Percentiles rank a stretch among this genome's conserved stretches.
Evolutionary conservation across 805 yeast genomes (phyloP).

Genomic region (Yamadazyma laniorum): DNA sequence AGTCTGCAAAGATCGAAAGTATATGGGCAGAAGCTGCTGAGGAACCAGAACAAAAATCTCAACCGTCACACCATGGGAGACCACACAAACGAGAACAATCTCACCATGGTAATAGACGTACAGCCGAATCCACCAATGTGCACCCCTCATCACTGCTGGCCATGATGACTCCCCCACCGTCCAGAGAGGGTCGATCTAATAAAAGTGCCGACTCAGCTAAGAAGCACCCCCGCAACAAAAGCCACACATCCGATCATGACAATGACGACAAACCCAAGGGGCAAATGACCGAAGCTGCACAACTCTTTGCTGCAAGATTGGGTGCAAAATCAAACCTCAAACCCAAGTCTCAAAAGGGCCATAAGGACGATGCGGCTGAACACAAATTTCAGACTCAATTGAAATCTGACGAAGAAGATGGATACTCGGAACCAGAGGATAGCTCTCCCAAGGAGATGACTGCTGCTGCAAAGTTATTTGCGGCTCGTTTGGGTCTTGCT

Average conservation of each 20-base stretch:
- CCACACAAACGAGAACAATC: neutral
- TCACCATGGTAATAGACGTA: neutral
- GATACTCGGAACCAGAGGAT: neutral
- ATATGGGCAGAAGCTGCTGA: constrained; percentile 31
- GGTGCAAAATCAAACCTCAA: constrained; percentile 9
- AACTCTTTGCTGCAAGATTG: constrained; percentile 31
- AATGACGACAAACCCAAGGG: constrained; percentile 11
- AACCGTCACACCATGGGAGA: neutral
- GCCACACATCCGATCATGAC: too few species aligned
- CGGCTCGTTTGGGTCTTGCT: constrained; percentile 25
- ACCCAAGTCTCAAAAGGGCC: neutral
- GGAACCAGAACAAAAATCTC: neutral
- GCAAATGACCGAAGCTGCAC: constrained; percentile 32
- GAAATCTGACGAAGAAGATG: neutral
- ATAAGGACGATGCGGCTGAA: neutral
- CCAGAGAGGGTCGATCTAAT: constrained; percentile 4
- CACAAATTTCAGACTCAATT: neutral
- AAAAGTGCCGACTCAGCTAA: neutral
- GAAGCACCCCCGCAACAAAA: too few species aligned
- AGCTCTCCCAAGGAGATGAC: constrained; percentile 19
- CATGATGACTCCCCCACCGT: constrained; percentile 2
- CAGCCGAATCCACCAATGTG: too few species aligned
- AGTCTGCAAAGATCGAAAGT: constrained; percentile 20
- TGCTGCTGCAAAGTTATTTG: constrained; percentile 31
- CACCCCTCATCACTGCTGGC: too few species aligned